Evolutionary conservation across 345 rosid genomes (phyloP).

Genomic region (Populus simonii): DNA sequence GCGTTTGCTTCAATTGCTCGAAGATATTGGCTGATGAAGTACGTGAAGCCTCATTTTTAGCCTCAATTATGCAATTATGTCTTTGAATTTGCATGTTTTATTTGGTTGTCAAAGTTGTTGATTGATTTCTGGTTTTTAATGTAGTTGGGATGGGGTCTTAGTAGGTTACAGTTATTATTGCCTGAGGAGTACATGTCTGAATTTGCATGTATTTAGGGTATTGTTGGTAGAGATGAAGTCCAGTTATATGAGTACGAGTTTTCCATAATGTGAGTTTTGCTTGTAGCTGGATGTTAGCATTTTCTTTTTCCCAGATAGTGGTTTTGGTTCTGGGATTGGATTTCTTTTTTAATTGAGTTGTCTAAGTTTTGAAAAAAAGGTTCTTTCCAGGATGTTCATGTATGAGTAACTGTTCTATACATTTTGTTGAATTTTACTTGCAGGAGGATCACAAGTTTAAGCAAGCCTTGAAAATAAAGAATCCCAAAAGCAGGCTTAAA

Average conservation of each 20-base stretch:
- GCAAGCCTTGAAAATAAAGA: conserved; percentile 87
- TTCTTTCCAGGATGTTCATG: not conserved
- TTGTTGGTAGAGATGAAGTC: too few relatives aligned
- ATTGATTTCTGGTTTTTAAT: not conserved
- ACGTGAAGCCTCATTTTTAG: not conserved
- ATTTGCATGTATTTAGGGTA: too few relatives aligned
- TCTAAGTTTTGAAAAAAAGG: too few relatives aligned
- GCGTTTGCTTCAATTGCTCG: conserved; percentile 93
- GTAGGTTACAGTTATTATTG: too few relatives aligned
- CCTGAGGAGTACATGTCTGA: too few relatives aligned
- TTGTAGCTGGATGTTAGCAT: too few relatives aligned
- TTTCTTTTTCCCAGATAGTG: too few relatives aligned
- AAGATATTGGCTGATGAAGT: conserved; percentile 93
- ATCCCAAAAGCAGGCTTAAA: conserved; percentile 82
- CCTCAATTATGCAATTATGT: not conserved
- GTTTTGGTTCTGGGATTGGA: too few relatives aligned
- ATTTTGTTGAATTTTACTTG: conserved; percentile 22
- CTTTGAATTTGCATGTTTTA: not conserved
- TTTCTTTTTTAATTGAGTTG: too few relatives aligned
- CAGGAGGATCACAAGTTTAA: conserved; percentile 96
- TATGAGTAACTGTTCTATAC: not conserved
- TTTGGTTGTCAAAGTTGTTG: not conserved
- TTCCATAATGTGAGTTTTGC: too few relatives aligned
- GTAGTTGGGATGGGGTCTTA: not conserved
- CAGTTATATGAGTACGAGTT: too few relatives aligned